Evolutionary conservation across 2,329 filamentous ascomycete species (phyloP), one percentile per base, ranked within the genome.

Genomic region (Arthrobotrys pseudoclavata): DNA sequence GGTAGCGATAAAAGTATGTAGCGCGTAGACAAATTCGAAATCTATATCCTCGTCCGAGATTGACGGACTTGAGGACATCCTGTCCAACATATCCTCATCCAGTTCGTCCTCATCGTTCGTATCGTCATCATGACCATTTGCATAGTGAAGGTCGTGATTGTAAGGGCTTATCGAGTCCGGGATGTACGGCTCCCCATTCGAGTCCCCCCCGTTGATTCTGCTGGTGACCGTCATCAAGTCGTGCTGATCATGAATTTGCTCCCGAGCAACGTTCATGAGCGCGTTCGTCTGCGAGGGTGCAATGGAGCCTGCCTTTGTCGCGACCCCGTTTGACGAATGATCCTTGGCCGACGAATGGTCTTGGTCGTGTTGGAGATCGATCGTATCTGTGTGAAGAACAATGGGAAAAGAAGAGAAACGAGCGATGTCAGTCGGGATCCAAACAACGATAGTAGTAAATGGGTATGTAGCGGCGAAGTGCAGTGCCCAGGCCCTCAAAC

Each of bases 1-100:
- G 0, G 96, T 98, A 29, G 96, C 96, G 80, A 97, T 92, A 82
- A 99, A 99, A 1, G 95, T 99, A 84, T 98, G 96, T 74, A 99
- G 87, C 29, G 96, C 96, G 85, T 99, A 99, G 78, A 99, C 96
- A 85, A 98, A 98, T 84, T 98, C 95, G 86, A 99, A 98, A 87
- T 99, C 96, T 85, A 99, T 99, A 83, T 99, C 96, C 89, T 99
- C 96, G 98, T 79, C 75, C 31, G 75, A 79, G 20, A 79, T 79
- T 82, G 95, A 98, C 83, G 96, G 96, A 82, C 95, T 98, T 85
- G 94, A 98, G 82, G 95, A 98, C 80, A 99, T 97, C 85, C 96
- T 96, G 86, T 98, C 96, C 92, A 97, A 93, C 90, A 97, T 90
- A 84, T 98, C 95, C 84, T 97, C 90, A 82, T 96, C 94, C 83